These are phyloP conservation scores for Diospyros kaki DNA, from an alignment of 148 eudicot genomes.

Conservation along the genomic window DNA sequence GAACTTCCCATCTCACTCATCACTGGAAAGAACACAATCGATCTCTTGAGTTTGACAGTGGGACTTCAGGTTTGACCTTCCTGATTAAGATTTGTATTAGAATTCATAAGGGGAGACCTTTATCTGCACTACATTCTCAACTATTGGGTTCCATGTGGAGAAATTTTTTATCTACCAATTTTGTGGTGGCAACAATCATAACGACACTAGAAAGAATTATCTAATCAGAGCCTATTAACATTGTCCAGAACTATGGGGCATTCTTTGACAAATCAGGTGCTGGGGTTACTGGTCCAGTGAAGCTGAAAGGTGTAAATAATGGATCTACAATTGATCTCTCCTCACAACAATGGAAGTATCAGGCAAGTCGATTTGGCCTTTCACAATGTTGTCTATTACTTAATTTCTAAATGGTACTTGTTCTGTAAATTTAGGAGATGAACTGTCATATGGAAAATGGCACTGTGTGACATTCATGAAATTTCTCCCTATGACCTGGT, in stretches of 20 bases:
- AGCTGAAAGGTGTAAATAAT: slow-evolving; percentile 48
- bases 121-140: background rate
- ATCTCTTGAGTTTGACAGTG: slow-evolving; percentile 88
- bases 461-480: background rate
- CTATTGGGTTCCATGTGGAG: background rate
- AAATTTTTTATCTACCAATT: background rate
- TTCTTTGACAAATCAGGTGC: slow-evolving; percentile 64
- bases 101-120: background rate
- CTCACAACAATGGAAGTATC: slow-evolving; percentile 81
- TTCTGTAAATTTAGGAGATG: background rate
- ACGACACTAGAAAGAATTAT: background rate
- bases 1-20: slow-evolving; percentile 52
- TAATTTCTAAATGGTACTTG: background rate
- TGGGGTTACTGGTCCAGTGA: slow-evolving; percentile 80
- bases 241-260: slow-evolving; percentile 79
- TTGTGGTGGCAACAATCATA: background rate
- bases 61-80: slow-evolving; percentile 71
- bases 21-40: slow-evolving; percentile 58
- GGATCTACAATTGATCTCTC: slow-evolving; percentile 57
- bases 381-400: background rate
- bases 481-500: background rate
- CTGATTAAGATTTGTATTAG: background rate
- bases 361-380: slow-evolving; percentile 36
- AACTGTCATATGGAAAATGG: background rate
- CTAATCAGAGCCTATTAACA: background rate